phyloP scores from a whole-genome alignment of 78 protist species.

The Dictyostelium capitatum region DNA sequence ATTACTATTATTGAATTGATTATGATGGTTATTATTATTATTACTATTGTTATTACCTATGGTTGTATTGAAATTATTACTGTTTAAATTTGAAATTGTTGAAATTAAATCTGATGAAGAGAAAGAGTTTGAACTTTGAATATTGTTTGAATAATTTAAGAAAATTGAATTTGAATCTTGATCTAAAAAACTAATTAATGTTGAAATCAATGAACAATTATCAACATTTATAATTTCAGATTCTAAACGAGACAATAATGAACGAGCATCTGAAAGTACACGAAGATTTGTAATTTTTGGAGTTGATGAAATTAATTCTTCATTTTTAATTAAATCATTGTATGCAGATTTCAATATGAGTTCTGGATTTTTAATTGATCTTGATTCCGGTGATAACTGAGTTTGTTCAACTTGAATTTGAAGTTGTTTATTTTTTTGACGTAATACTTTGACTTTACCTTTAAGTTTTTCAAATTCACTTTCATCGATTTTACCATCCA shows the following conservation, averaged over 20 bases:
- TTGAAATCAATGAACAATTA: conserved; percentile 31
- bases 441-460: conserved; percentile 13
- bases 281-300: conserved; percentile 55
- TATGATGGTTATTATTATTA: background rate
- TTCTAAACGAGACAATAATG: conserved; percentile 14
- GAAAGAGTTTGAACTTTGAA: background rate
- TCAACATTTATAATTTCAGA: conserved; percentile 11
- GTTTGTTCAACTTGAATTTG: conserved; percentile 38
- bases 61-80: background rate
- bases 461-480: background rate
- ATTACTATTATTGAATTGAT: background rate
- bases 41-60: background rate
- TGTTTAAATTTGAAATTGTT: background rate
- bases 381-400: background rate
- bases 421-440: conserved; percentile 37
- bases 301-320: conserved; percentile 37
- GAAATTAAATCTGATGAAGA: background rate
- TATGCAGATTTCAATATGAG: conserved; percentile 43
- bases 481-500: conserved; percentile 34
- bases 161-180: conserved; percentile 17
- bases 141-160: background rate
- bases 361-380: conserved; percentile 17
- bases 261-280: conserved; percentile 43
- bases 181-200: conserved; percentile 33
- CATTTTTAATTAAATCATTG: conserved; percentile 59